Base-by-base conservation (phyloP, 1,284 basidiomycete genomes). In the Vanrija sp. region DNA sequence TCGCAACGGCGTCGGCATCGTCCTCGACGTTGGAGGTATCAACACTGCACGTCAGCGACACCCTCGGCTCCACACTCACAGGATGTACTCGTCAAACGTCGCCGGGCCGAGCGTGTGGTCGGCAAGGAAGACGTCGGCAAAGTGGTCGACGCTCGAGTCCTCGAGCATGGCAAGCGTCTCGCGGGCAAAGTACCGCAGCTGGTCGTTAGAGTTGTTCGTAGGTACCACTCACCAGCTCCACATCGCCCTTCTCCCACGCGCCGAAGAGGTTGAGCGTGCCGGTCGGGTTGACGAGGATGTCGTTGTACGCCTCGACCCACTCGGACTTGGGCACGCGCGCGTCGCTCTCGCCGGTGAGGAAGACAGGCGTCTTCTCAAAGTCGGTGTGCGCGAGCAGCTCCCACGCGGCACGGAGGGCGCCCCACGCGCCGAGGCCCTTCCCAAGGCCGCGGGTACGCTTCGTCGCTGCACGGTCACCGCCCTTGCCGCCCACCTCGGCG, bases 241-340 rank as follows among this genome's bases (percentile, higher is more conserved):
- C 57, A 6, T 79, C 78, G 5, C 78, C 73, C 26, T 84, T 66
- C 28, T 91, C 87, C 48, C 93, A 82, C 12, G 82, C 85, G 0
- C 85, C 83, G n/a, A 97, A 75, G 15, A 96, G 68, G 70, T 98
- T 98, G 51, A 91, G 79, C 1, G 80, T 81, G 0, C 90, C 91
- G 0, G 85, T 83, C 0, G 87, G 84, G 66, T 96, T 93, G 0
- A 96, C 86, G 43, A 97, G 85, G 8, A 87, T 81, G 15, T 73
- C 65, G 6, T 71, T 56, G 52, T 72, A 78, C 3, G 65, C 61
- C 12, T 56, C 51, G 34, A 66, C 53, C 52, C 78, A 74, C 23
- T 78, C 69, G 15, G 67, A 46, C 12, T 65, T 62, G 8, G 76
- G 73, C 19, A 80, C 65, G 43, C 65, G 65, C 50, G 68, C 64